These are phyloP conservation scores for Lactarius psammicola DNA, from an alignment of 768 basidiomycete genomes.

Conservation along the genomic window DNA sequence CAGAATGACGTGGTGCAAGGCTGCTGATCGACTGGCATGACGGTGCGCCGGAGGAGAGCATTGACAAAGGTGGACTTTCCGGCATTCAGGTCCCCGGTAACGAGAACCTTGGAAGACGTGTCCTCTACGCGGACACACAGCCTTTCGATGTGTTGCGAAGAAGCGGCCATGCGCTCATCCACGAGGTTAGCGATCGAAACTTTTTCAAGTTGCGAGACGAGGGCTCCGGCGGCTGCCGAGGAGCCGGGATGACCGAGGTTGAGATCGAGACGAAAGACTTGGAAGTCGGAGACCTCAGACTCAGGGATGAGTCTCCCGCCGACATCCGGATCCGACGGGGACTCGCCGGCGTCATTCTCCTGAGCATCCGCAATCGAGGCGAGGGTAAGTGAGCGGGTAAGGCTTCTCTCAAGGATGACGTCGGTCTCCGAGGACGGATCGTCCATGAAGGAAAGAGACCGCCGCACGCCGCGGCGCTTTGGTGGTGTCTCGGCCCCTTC, in stretches of 20 bases:
- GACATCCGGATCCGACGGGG: constrained; percentile 29
- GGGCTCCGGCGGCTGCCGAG: constrained; percentile 56
- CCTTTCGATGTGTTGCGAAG: constrained; percentile 77
- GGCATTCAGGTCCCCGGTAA: constrained; percentile 97
- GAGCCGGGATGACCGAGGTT: constrained; percentile 78
- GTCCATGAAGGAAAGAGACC: constrained; percentile 82
- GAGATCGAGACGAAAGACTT: constrained; percentile 88
- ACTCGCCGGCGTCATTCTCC: constrained; percentile 39
- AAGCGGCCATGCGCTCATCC: constrained; percentile 74
- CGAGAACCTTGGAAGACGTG: constrained; percentile 91
- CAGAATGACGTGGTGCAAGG: constrained; percentile 97
- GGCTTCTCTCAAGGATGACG: constrained; percentile 54
- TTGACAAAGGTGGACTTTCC: constrained; percentile 99
- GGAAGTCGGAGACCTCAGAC: constrained; percentile 60
- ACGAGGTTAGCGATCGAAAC: constrained; percentile 89
- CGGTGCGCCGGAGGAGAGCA: constrained; percentile 81
- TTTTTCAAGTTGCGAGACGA: constrained; percentile 92
- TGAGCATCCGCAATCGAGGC: constrained; percentile 48
- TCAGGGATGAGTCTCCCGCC: constrained; percentile 41
- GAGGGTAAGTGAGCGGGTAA: constrained; percentile 60
- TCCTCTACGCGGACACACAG: constrained; percentile 86
- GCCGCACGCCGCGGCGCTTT: constrained; percentile 47
- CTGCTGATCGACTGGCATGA: constrained; percentile 98
- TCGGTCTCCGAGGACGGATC: constrained; percentile 68
- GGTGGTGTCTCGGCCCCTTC: constrained; percentile 33